A percentile compares a stretch with the other conserved stretches of the same genome.
Evolutionary conservation across 805 yeast species (phyloP).

Genomic region (Kodamaea kaohsiungensis): DNA sequence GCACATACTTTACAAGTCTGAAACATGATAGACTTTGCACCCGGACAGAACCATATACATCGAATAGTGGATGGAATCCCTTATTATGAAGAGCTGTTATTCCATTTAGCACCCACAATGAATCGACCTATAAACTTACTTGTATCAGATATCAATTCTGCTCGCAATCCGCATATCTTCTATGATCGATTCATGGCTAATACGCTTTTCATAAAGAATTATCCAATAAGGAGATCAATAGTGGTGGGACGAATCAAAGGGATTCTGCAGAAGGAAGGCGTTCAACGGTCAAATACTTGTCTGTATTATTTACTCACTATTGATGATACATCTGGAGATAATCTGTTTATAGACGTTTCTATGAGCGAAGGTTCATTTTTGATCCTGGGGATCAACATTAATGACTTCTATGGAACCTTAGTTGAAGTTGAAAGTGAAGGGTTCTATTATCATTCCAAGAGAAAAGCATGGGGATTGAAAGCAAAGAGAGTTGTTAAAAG

Average conservation of each 20-base stretch:
- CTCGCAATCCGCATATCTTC: constrained; percentile 9
- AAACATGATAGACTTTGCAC: constrained; percentile 38
- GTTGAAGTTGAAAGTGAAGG: constrained; percentile 26
- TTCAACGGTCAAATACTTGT: constrained; percentile 3
- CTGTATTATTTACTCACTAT: constrained; percentile 21
- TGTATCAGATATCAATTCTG: constrained; percentile 28
- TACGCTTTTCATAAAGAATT: constrained; percentile 26
- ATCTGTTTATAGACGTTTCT: constrained; percentile 28
- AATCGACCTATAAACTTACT: constrained; percentile 24
- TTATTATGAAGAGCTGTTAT: constrained; percentile 37
- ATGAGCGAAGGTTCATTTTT: constrained; percentile 14
- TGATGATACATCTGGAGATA: constrained; percentile 36
- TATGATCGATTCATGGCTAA: constrained; percentile 6
- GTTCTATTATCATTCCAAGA: neutral
- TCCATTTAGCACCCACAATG: constrained; percentile 32
- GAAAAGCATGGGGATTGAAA: constrained; percentile 4
- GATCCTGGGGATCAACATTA: constrained; percentile 16
- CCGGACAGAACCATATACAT: constrained; percentile 33
- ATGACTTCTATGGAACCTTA: constrained; percentile 23
- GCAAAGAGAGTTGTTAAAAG: neutral
- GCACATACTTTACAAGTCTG: too few species aligned
- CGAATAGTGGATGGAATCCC: constrained; percentile 4
- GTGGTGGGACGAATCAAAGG: constrained; percentile 31
- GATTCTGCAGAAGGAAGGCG: constrained; percentile 12
- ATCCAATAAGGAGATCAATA: constrained; percentile 30